Conservation (phyloP, 768 basidiomycete genomes). For the Podaxis sp. region DNA sequence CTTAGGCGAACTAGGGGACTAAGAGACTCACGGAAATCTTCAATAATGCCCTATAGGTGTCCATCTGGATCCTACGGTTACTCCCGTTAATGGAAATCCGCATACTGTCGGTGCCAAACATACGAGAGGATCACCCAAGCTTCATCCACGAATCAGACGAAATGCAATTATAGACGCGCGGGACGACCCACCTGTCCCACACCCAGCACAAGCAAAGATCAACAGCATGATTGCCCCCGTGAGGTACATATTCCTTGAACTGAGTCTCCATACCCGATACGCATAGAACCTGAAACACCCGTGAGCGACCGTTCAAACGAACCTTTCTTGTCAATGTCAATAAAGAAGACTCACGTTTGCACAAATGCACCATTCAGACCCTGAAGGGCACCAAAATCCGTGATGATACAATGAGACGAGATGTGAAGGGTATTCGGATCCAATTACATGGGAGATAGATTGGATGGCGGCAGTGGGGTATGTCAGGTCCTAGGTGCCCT, state of each 20-base stretch:
- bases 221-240: constrained; percentile 30
- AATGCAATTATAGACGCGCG: neutral
- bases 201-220: constrained; percentile 31
- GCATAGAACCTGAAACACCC: constrained; percentile 40
- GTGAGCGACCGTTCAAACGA: neutral
- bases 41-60: constrained; percentile 34
- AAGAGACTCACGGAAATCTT: constrained; percentile 31
- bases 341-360: constrained; percentile 37
- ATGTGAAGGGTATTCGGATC: neutral
- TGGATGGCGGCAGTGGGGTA: neutral
- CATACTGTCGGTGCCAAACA: constrained; percentile 13
- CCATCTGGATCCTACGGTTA: constrained; percentile 31
- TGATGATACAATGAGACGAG: constrained; percentile 4
- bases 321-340: neutral
- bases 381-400: constrained; percentile 24
- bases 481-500: neutral
- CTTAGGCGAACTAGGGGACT: neutral
- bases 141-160: constrained; percentile 13
- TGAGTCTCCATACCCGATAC: constrained; percentile 46
- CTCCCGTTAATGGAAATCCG: neutral
- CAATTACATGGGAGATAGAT: neutral
- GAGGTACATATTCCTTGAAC: constrained; percentile 35
- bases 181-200: constrained; percentile 30
- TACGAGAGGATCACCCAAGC: constrained; percentile 44
- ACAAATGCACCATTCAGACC: constrained; percentile 50